These are phyloP conservation scores for Cladosporium oxysporum DNA, from an alignment of 2,329 filamentous ascomycete species.

Conservation along the genomic window DNA sequence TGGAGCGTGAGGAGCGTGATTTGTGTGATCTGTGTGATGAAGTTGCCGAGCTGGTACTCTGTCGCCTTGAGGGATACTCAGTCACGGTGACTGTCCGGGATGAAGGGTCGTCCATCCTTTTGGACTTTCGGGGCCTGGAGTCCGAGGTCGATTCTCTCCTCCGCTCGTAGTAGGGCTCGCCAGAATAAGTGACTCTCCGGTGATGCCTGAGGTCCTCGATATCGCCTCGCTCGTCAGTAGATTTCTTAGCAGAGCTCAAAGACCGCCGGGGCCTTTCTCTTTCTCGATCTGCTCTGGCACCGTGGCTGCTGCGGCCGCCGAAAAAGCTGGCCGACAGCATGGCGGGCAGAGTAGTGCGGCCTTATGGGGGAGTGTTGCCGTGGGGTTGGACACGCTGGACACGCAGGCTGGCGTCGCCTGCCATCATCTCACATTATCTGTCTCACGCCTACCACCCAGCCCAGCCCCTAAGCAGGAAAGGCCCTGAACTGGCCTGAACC, in stretches of 20 bases:
- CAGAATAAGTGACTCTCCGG: constrained; percentile 42
- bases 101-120: constrained; percentile 14
- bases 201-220: constrained; percentile 43
- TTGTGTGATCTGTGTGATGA: constrained; percentile 15
- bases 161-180: constrained; percentile 29
- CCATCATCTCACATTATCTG: constrained; percentile 8
- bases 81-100: constrained; percentile 21
- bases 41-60: constrained; percentile 13
- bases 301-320: constrained; percentile 26
- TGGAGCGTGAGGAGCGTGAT: constrained; percentile 19
- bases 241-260: constrained; percentile 23
- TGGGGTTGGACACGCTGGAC: constrained; percentile 13
- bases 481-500: constrained; percentile 1
- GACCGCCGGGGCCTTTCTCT: constrained; percentile 22
- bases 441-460: constrained; percentile 3
- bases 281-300: constrained; percentile 18
- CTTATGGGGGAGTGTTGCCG: constrained; percentile 11
- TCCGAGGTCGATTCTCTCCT: constrained; percentile 5
- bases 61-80: constrained; percentile 17
- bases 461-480: constrained; percentile 4
- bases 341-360: background rate
- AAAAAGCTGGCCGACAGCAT: constrained; percentile 27
- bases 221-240: constrained; percentile 35
- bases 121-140: background rate
- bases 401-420: constrained; percentile 17